Evolutionary conservation across 495 filamentous ascomycete genomes (phyloP).

Genomic region (Penicillium antarcticum): DNA sequence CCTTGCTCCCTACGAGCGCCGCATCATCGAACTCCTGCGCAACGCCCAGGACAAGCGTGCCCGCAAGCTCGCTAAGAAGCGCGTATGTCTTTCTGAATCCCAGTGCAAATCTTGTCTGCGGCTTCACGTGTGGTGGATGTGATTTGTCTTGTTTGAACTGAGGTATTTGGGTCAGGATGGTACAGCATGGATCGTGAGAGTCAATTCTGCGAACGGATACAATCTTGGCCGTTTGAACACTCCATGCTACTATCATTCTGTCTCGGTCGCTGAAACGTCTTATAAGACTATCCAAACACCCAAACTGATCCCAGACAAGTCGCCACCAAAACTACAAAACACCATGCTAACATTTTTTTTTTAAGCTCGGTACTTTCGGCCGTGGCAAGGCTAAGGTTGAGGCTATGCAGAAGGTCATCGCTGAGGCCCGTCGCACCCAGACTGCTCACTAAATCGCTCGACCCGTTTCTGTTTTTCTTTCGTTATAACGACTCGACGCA

Average conservation of each 20-base stretch:
- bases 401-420: slow-evolving; percentile 94
- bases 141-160: slow-evolving; percentile 2
- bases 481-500: slow-evolving; percentile 28
- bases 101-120: not conserved
- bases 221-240: not conserved
- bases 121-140: not conserved
- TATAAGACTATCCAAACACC: not conserved
- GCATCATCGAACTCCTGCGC: slow-evolving; percentile 95
- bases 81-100: slow-evolving; percentile 54
- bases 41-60: slow-evolving; percentile 99
- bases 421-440: slow-evolving; percentile 79
- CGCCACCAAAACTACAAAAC: not conserved
- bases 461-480: slow-evolving; percentile 34
- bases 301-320: no score
- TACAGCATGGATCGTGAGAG: not conserved
- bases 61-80: slow-evolving; percentile 98
- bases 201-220: not conserved
- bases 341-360: slow-evolving; percentile 13
- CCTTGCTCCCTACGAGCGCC: slow-evolving; percentile 95
- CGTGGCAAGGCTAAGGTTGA: slow-evolving; percentile 99
- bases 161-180: not conserved
- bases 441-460: slow-evolving; percentile 61
- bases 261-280: not conserved
- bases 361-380: slow-evolving; percentile 88
- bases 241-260: not conserved